These are phyloP conservation scores for Dendrobium officinale DNA, from an alignment of 106 monocot species.

Conservation along the genomic window DNA sequence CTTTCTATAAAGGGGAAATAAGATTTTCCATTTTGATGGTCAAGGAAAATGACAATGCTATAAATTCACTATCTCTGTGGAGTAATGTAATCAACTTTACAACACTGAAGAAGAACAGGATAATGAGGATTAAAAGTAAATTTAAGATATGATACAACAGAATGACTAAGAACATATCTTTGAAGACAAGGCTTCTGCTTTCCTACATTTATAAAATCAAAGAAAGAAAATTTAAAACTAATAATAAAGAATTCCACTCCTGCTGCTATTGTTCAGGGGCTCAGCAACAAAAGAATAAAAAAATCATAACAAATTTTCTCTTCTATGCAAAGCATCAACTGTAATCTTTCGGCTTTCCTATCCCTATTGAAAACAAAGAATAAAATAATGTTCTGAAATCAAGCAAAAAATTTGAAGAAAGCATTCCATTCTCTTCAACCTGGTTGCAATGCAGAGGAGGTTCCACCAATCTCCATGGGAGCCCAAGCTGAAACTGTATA, in stretches of 20 bases:
- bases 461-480: not conserved
- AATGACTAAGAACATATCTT: not conserved
- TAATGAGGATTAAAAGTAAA: too few species aligned
- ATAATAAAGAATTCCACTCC: not conserved
- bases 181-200: not conserved
- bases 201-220: not conserved
- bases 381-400: not conserved
- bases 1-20: too few species aligned
- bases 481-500: constrained; percentile 80
- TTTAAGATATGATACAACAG: not conserved
- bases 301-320: not conserved
- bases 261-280: not conserved
- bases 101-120: too few species aligned
- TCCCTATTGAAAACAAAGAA: not conserved
- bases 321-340: not conserved
- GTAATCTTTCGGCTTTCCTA: not conserved
- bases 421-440: not conserved
- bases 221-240: not conserved
- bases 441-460: not conserved
- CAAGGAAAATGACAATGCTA: too few species aligned
- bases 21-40: too few species aligned
- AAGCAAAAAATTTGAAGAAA: not conserved
- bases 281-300: not conserved
- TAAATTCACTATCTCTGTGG: too few species aligned
- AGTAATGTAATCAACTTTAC: too few species aligned